Evolutionary conservation across 768 basidiomycete species (phyloP), one percentile per base, ranked within the genome.

Genomic region (Lentinula sp.): DNA sequence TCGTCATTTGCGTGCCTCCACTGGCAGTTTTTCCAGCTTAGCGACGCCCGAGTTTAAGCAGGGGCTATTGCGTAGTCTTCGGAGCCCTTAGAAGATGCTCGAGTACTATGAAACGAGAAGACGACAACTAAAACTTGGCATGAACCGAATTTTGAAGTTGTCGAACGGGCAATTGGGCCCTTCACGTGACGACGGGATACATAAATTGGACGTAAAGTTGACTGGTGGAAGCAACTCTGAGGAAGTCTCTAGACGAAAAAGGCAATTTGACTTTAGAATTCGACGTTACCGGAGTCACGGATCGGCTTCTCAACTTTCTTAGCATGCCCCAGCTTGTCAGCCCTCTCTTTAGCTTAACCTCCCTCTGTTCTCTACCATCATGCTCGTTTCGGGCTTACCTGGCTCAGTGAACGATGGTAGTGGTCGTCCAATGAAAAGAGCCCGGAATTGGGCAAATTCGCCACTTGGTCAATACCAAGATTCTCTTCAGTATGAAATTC

Each of bases 271-370:
- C 56, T 57, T 57, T 57, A 46, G 56, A 45, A 43, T 46, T 57
- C 45, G 42, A 57, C 42, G 39, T 45, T 45, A 32, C 54, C 54
- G 34, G 40, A 43, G 56, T 57, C 56, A 57, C 56, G 28, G 42
- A 45, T 57, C 56, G 56, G 56, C 56, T 59, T 59, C 57, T 59
- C 45, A 59, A 59, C 57, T 45, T 59, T 57, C 23, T 57, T 59
- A 59, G 57, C 16, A 49, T 57, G 56, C 23, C 39, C 42, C 23
- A 42, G 21, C 18, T 57, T 45, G 56, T 32, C 56, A 57, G 18
- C 11, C 42, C 32, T 32, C 42, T 57, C 56, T 57, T 57, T 57
- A 57, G 56, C 56, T 57, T 16, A 46, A 28, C 28, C 43, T 57
- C 39, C 16, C 45, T 57, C 56, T 54, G 32, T 54, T 54, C 18